Conservation (phyloP, 192 early-diverging fungal species). For the Entomortierella beljakovae region DNA sequence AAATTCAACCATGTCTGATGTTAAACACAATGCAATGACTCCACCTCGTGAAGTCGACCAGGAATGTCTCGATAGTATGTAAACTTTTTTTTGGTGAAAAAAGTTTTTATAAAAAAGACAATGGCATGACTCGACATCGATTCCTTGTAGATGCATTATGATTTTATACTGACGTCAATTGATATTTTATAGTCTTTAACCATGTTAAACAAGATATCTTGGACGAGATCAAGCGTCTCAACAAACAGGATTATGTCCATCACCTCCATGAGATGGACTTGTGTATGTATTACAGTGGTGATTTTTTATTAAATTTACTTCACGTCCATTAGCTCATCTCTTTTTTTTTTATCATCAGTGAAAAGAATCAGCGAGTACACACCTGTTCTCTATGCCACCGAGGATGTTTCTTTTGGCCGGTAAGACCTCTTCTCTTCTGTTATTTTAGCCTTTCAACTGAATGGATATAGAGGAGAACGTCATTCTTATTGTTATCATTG, state of each 20-base stretch:
- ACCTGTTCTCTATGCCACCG: slow-evolving; percentile 60
- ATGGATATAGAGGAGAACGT: background rate
- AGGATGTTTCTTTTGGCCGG: slow-evolving; percentile 64
- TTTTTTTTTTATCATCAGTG: too few relatives aligned
- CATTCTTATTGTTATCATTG: background rate
- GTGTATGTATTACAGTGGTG: slow-evolving; percentile 29
- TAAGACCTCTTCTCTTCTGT: slow-evolving; percentile 6
- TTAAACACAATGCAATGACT: slow-evolving; percentile 58
- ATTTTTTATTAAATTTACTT: background rate
- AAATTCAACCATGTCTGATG: slow-evolving; percentile 59
- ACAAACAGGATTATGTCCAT: slow-evolving; percentile 43
- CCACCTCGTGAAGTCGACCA: slow-evolving; percentile 52
- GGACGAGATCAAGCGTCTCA: slow-evolving; percentile 54
- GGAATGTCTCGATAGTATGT: slow-evolving; percentile 43
- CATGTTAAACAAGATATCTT: slow-evolving; percentile 54
- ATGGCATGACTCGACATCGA: background rate
- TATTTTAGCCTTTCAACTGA: background rate
- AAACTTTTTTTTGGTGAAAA: too few relatives aligned
- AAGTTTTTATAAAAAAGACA: background rate
- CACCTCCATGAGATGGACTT: slow-evolving; percentile 63
- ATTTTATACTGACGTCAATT: too few relatives aligned
- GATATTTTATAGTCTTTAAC: slow-evolving; percentile 53
- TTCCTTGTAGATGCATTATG: background rate
- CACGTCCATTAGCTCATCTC: background rate
- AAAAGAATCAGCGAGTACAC: slow-evolving; percentile 59